Base-by-base conservation (phyloP, 2,329 filamentous ascomycete genomes). In the Cordyceps fumosorosea region DNA sequence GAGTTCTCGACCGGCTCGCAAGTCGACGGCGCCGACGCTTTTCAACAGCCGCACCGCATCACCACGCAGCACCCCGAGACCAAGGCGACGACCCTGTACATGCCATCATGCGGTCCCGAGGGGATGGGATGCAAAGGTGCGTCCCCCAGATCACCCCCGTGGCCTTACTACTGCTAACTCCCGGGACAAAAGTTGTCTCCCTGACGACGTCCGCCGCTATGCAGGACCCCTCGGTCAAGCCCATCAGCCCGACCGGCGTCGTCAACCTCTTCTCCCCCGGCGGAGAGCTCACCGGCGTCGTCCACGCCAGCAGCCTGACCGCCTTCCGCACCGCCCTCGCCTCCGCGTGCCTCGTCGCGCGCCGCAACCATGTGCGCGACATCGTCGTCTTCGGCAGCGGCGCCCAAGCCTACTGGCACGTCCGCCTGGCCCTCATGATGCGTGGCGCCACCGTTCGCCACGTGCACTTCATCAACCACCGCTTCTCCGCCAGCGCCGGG, bases 381-480 rank as follows among this genome's bases (percentile, higher is more conserved):
- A 71, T 97, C 12, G 87, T 89, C 16, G 88, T 96, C 59, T 98
- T 97, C 72, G 93, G 93, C 26, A 88, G 89, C 40, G 93, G 93
- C 52, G 86, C 89, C 67, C 93, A 97, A 77, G 93, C 93, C 14
- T 96, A 93, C 77, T 98, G 93, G 93, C 93, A 97, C 72, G 85
- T 96, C 50, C 88, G 92, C 0, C 82, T 98, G 5, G 88, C 93
- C 0, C 81, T 98, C 12, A 81, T 93, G 65, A 81, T 95, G 56
- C 88, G 83, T 24, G 85, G 85, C 1, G 60, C 77, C 52, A 90
- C 91, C 22, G 88, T 96, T 67, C 87, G 88, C 68, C 85, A 89
- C 63, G 83, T 97, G 54, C 88, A 93, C 75, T 88, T 97, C 69
- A 87, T 96, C 71, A 96, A 93, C 70, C 87, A 90, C 40, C 80